Evolutionary conservation across 2,329 filamentous ascomycete genomes (phyloP), one percentile per base, ranked within the genome.

Genomic region (Botrytis fragariae): DNA sequence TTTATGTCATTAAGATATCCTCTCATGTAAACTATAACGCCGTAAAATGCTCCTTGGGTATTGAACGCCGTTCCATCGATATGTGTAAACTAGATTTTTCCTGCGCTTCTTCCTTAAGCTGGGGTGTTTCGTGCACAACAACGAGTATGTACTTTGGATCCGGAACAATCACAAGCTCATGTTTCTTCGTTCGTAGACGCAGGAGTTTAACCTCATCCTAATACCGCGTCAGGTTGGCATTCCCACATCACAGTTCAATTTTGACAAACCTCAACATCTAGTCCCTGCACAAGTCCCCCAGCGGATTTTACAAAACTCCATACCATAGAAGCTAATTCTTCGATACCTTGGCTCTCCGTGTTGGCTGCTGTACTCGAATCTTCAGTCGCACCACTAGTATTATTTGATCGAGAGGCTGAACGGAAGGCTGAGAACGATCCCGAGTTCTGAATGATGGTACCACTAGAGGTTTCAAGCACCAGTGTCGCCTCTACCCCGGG

Each of bases 151-250:
- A 97, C 79, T 93, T 94, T 59, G 88, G 80, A 81, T 95, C 93
- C 81, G 92, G 93, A 32, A 95, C 91, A 79, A 96, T 93, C 74
- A 96, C 91, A 75, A 96, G 84, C 82, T 97, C 93, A 78, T 94
- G 92, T 82, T 93, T 94, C 84, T 91, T 94, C n/a, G 93, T 95
- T 76, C 93, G 88, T 76, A 97, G 81, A 75, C 93, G 87, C 69
- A 96, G 82, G 65, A 96, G 84, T 83, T 91, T 94, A 75, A 95
- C 83, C 80, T 95, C 93, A 79, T 96, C 93, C 87, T 92, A 76
- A 22, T 37, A 32, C 25, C 20, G 5, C 39, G 67, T 79, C 67
- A 79, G 75, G 37, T 62, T 29, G 6, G 3, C 1, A 57, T 57
- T 48, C 7, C 35, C 44, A 16, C 44, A 44, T 51, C 67, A 68